Base-by-base conservation (phyloP, 2,329 filamentous ascomycete genomes). In the Botrytis hyacinthi region DNA sequence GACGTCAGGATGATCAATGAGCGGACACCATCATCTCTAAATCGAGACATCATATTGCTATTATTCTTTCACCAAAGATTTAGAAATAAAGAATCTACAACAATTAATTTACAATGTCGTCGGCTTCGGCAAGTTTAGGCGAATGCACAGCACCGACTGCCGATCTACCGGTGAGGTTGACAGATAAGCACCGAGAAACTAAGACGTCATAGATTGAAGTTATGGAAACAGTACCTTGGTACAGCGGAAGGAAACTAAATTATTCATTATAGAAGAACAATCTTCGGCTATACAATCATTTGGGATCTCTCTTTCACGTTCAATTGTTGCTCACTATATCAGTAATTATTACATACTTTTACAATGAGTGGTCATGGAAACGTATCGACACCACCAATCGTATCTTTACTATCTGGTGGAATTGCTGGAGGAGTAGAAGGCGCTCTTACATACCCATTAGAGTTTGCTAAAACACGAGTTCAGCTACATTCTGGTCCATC, bases 391-490 rank as follows among this genome's bases (percentile, higher is more conserved):
- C 75, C 75, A 4, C 76, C 75, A 7, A 54, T 76, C 18, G 73
- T 79, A 9, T 78, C 77, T 22, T 59, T 79, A 9, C 73, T 80
- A 3, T 80, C 78, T 40, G 78, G 77, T 3, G 77, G 78, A 2
- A 76, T 79, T 16, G 77, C 78, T 16, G 76, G 77, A 26, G 78
- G 78, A 8, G 71, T 73, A 59, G 74, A 74, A 66, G 62, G 68
- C 1, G 62, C 51, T 29, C 67, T 71, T 9, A 75, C 74, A 26
- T 91, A 91, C 80, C 90, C 90, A 0, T 88, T 91, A 77, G 90
- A 92, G 78, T 92, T 91, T 77, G 89, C 89, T 71, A 92, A 92
- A 81, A 91, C 90, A 0, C 83, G 88, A 72, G 85, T 89, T 4
- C 89, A 91, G 76, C 82, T 90, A n/a, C 83, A 81, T 81, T 74